Percentiles rank a stretch among this genome's conserved stretches.
phyloP scores from a whole-genome alignment of 345 rosid genomes.

The Microcos paniculata region DNA sequence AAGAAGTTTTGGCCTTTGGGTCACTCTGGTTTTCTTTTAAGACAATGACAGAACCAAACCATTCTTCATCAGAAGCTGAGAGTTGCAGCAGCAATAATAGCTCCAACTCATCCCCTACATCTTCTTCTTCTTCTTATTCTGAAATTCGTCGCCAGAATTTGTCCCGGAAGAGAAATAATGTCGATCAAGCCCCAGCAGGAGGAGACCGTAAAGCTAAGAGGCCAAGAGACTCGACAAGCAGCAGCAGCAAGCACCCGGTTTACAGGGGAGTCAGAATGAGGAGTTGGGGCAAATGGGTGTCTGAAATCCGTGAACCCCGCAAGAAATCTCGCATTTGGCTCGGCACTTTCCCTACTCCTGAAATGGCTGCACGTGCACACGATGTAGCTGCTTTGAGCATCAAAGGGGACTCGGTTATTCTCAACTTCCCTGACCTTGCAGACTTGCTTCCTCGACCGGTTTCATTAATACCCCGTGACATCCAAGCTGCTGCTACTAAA shows the following conservation, averaged over 20 bases:
- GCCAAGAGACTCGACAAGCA: slow-evolving; percentile 1
- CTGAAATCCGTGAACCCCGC: slow-evolving; percentile 96
- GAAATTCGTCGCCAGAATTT: not conserved
- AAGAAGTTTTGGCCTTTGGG: not conserved
- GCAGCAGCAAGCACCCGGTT: slow-evolving; percentile 48
- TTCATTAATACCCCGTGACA: slow-evolving; percentile 75
- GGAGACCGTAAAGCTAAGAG: not conserved
- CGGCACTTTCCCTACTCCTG: slow-evolving; percentile 84
- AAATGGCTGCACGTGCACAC: slow-evolving; percentile 99
- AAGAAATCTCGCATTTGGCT: slow-evolving; percentile 97
- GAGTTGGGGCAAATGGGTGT: slow-evolving; percentile 97
- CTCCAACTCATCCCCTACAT: slow-evolving; percentile 12
- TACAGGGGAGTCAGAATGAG: slow-evolving; percentile 92
- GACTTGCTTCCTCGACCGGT: slow-evolving; percentile 72
- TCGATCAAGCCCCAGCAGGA: not conserved
- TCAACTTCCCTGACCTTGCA: slow-evolving; percentile 84
- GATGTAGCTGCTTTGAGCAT: slow-evolving; percentile 90
- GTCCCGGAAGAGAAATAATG: not conserved
- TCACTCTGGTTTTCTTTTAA: not conserved
- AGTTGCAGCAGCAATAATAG: slow-evolving; percentile 8
- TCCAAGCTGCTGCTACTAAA: slow-evolving; percentile 83
- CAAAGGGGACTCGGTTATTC: slow-evolving; percentile 78
- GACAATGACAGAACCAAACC: slow-evolving; percentile 6
- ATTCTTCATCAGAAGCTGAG: slow-evolving; percentile 14
- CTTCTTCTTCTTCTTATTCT: slow-evolving; percentile 4